Evolutionary conservation across 306 rosid species (phyloP).

Genomic region (Prunus campanulata): DNA sequence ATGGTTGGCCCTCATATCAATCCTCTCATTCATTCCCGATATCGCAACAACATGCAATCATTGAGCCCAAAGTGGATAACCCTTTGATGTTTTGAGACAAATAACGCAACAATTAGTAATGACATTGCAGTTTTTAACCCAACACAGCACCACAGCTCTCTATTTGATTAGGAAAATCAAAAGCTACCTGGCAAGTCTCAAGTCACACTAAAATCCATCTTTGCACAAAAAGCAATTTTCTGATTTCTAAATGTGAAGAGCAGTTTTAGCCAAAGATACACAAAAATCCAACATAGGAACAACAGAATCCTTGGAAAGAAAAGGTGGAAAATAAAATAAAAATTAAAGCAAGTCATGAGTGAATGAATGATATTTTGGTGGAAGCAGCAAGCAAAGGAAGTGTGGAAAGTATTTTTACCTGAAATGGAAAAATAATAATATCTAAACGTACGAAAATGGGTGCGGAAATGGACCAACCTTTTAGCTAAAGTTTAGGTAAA

Average conservation of each 20-base stretch:
- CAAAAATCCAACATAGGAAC: neutral
- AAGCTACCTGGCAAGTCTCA: neutral
- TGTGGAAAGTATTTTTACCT: neutral
- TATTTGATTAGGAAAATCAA: neutral
- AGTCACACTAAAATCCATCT: no score
- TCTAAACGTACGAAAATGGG: neutral
- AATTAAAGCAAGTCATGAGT: neutral
- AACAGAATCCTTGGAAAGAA: neutral
- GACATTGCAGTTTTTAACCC: no score
- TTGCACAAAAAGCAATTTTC: neutral
- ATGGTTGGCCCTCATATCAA: neutral
- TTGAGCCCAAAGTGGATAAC: neutral
- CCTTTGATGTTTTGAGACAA: neutral
- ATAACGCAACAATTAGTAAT: neutral
- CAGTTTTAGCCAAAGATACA: neutral
- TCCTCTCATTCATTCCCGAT: neutral
- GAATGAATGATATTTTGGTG: neutral
- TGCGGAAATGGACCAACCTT: neutral
- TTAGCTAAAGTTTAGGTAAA: neutral
- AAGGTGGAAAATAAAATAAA: neutral
- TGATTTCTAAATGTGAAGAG: neutral
- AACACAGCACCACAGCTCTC: no score
- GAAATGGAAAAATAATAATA: neutral
- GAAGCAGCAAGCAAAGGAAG: neutral
- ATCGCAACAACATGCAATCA: neutral